Evolutionary conservation across 1,284 basidiomycete species (phyloP).

Genomic region (Sphagnurus paluster): DNA sequence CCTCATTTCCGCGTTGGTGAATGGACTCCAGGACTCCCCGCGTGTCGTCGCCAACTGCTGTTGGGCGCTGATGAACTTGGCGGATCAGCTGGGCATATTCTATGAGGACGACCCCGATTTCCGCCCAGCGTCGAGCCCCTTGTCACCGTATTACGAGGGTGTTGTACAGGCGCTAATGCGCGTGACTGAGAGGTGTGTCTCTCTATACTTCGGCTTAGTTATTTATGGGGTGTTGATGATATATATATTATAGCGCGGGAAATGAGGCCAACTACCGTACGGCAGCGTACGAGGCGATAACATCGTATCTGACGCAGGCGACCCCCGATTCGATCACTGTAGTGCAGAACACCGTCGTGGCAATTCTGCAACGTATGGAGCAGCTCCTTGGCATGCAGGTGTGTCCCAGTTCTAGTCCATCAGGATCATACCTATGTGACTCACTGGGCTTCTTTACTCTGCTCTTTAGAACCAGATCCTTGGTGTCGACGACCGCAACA

Average conservation of each 20-base stretch:
- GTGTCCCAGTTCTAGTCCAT: too few species aligned
- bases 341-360: constrained; percentile 82
- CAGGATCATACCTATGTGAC: too few species aligned
- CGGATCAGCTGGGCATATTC: constrained; percentile 74
- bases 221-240: constrained; percentile 15
- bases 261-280: constrained; percentile 95
- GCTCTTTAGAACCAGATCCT: constrained; percentile 90
- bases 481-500: constrained; percentile 95
- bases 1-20: constrained; percentile 83
- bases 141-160: constrained; percentile 90
- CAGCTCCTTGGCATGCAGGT: constrained; percentile 83
- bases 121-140: constrained; percentile 48
- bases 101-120: constrained; percentile 62
- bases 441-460: constrained; percentile 7
- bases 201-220: constrained; percentile 4
- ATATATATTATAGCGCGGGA: constrained; percentile 71
- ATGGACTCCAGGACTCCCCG: constrained; percentile 80
- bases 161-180: constrained; percentile 81
- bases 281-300: constrained; percentile 95
- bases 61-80: constrained; percentile 95
- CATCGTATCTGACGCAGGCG: constrained; percentile 82
- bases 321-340: constrained; percentile 81
- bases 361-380: constrained; percentile 88
- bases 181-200: constrained; percentile 78
- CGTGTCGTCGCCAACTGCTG: constrained; percentile 94